phyloP scores from a whole-genome alignment of 2,329 filamentous ascomycete species.

The Colletotrichum viniferum region DNA sequence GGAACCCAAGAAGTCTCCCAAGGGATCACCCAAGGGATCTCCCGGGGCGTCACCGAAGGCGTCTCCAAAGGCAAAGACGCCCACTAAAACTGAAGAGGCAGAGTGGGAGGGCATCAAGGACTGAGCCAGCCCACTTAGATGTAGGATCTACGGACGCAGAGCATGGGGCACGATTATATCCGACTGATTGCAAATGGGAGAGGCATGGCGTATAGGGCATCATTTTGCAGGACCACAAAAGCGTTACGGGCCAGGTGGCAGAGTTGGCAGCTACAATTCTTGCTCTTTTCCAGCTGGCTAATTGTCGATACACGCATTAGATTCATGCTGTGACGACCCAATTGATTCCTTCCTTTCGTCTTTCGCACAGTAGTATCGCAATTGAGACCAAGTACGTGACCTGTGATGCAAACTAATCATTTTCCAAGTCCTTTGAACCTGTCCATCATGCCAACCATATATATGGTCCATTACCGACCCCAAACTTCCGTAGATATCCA shows the following conservation, averaged over 20 bases:
- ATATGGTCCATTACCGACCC: background rate
- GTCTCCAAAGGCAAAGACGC: constrained; percentile 12
- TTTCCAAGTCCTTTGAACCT: background rate
- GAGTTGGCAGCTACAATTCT: background rate
- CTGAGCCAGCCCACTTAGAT: background rate
- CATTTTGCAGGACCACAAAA: constrained; percentile 2
- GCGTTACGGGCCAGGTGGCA: background rate
- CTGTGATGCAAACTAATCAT: background rate
- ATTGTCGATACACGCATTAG: background rate
- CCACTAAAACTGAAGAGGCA: constrained; percentile 13
- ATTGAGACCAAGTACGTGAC: background rate
- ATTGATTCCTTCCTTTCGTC: background rate
- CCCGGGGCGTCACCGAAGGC: background rate
- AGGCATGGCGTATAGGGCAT: constrained; percentile 12
- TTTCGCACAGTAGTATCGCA: background rate
- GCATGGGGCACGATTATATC: background rate
- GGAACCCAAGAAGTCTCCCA: background rate
- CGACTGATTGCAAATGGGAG: background rate
- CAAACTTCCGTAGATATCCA: background rate
- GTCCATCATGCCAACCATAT: background rate
- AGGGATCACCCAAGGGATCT: background rate
- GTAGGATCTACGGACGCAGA: background rate
- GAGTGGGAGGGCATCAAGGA: constrained; percentile 26
- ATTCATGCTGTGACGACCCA: background rate
- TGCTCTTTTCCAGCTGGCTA: background rate